Evolutionary conservation across 2,329 filamentous ascomycete genomes (phyloP).

Genomic region (Scytalidium sp.): DNA sequence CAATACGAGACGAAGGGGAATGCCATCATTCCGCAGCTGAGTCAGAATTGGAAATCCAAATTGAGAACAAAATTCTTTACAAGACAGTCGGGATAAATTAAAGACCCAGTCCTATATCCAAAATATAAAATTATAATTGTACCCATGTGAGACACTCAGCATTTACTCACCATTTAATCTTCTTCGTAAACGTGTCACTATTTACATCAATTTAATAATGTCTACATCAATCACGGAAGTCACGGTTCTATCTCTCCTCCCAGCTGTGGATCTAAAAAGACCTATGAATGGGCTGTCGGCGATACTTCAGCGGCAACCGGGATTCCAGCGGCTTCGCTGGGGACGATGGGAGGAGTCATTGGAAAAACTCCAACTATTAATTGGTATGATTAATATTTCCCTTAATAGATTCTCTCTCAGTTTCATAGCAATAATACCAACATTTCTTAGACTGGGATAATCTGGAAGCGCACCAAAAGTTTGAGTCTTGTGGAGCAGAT

Average conservation of each 20-base stretch:
- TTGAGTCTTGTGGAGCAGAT: slow-evolving; percentile 3
- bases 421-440: background rate
- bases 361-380: slow-evolving; percentile 1
- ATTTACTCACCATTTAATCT: too few species aligned
- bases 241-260: background rate
- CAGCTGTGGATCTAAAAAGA: background rate
- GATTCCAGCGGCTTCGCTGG: slow-evolving; percentile 1
- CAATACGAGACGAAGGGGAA: too few species aligned
- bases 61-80: too few species aligned
- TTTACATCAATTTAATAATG: too few species aligned
- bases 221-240: slow-evolving; percentile 6
- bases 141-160: too few species aligned
- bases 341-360: background rate
- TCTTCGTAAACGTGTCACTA: too few species aligned
- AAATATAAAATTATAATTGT: too few species aligned
- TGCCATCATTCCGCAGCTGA: too few species aligned
- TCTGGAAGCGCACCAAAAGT: background rate
- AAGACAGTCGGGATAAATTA: too few species aligned
- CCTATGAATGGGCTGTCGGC: background rate
- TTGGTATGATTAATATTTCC: background rate
- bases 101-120: too few species aligned
- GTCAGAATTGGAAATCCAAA: too few species aligned
- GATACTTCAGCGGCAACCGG: slow-evolving; percentile 1
- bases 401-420: background rate
- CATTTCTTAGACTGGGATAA: background rate